phyloP scores from a whole-genome alignment of 176 grass and related monocot genomes.

The Zea luxurians region DNA sequence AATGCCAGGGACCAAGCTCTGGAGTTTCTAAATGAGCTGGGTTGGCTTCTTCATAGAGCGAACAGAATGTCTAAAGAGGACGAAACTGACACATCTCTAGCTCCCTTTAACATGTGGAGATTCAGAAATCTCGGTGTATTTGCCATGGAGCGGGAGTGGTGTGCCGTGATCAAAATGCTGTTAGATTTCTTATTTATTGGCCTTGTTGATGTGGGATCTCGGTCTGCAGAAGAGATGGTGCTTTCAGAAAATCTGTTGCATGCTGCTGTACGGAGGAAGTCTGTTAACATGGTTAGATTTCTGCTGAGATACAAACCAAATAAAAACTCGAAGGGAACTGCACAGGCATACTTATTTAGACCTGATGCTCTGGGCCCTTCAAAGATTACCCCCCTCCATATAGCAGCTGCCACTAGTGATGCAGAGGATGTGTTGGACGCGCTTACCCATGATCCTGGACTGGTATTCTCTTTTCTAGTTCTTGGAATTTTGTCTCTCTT shows the following conservation, averaged over 20 bases:
- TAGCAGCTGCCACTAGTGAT: slow-evolving; percentile 68
- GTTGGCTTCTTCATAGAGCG: slow-evolving; percentile 85
- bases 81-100: slow-evolving; percentile 24
- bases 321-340: slow-evolving; percentile 40
- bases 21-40: slow-evolving; percentile 86
- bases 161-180: slow-evolving; percentile 75
- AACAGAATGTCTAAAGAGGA: slow-evolving; percentile 47
- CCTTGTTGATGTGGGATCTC: slow-evolving; percentile 57
- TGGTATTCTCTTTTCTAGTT: slow-evolving; percentile 57
- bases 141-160: slow-evolving; percentile 78
- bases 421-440: slow-evolving; percentile 80
- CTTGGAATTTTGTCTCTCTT: slow-evolving; percentile 6
- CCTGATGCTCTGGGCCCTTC: slow-evolving; percentile 73
- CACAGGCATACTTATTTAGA: slow-evolving; percentile 66
- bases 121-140: slow-evolving; percentile 77
- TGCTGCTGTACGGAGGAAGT: slow-evolving; percentile 65
- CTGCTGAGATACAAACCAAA: slow-evolving; percentile 62
- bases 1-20: slow-evolving; percentile 73
- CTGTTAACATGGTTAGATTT: slow-evolving; percentile 67
- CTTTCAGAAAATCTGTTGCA: slow-evolving; percentile 76
- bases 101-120: slow-evolving; percentile 54
- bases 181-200: slow-evolving; percentile 86
- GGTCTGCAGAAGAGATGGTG: slow-evolving; percentile 71
- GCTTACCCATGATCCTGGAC: slow-evolving; percentile 80
- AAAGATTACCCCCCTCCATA: slow-evolving; percentile 81